phyloP scores from a whole-genome alignment of 257 asterid species.

The Solanum chilense region DNA sequence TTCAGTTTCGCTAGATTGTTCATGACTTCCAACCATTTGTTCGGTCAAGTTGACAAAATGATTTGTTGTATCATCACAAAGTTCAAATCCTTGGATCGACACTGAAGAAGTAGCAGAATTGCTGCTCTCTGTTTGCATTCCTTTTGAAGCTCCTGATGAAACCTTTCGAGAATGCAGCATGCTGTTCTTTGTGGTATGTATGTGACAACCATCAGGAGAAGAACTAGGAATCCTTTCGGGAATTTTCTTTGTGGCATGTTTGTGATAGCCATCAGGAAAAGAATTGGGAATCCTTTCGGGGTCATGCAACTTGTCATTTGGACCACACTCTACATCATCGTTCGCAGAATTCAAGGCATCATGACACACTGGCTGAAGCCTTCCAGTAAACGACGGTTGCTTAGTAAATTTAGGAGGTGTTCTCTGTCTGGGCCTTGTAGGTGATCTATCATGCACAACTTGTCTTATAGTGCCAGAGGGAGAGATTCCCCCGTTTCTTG shows the following conservation, averaged over 20 bases:
- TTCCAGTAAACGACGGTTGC: constrained; percentile 43
- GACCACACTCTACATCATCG: constrained; percentile 13
- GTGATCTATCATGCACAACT: constrained; percentile 40
- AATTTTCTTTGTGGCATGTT: constrained; percentile 14
- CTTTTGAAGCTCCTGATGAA: constrained; percentile 25
- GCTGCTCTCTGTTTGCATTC: constrained; percentile 52
- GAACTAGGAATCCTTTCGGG: constrained; percentile 20
- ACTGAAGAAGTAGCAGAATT: constrained; percentile 71
- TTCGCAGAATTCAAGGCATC: constrained; percentile 26
- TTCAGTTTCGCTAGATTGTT: constrained; percentile 26
- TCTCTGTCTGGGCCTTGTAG: constrained; percentile 37
- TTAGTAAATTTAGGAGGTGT: constrained; percentile 49
- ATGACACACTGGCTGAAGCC: constrained; percentile 28
- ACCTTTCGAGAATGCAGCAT: constrained; percentile 27
- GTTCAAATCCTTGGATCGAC: constrained; percentile 65
- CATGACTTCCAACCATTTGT: constrained; percentile 22
- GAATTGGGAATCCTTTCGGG: constrained; percentile 20
- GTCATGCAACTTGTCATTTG: constrained; percentile 10
- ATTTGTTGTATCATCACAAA: constrained; percentile 46
- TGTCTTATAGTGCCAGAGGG: constrained; percentile 42
- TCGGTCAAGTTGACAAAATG: constrained; percentile 26
- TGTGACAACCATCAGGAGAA: constrained; percentile 14
- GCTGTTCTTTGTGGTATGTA: constrained; percentile 22
- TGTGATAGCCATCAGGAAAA: constrained; percentile 14
- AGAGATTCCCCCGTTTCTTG: constrained; percentile 53